Evolutionary conservation across 176 grass and related monocot genomes (phyloP).

Genomic region (Eremochloa ophiuroides): DNA sequence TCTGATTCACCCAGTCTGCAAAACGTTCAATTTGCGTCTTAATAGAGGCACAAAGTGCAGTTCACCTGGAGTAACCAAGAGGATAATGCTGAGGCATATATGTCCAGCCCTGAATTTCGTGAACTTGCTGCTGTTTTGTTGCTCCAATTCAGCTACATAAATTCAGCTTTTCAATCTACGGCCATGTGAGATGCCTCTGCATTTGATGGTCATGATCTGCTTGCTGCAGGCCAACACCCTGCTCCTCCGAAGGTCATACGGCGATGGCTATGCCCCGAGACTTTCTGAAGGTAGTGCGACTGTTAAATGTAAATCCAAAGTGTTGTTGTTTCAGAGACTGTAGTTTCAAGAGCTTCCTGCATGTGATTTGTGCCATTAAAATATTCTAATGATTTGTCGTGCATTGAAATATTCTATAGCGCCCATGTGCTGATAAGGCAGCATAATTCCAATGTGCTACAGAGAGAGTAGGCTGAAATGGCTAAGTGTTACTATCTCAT

Average conservation of each 20-base stretch:
- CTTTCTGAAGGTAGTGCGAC: slow-evolving; percentile 76
- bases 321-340: not conserved
- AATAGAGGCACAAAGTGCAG: slow-evolving; percentile 52
- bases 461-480: no score
- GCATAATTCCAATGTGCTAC: slow-evolving; percentile 8
- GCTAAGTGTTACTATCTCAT: no score
- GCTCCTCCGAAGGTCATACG: slow-evolving; percentile 76
- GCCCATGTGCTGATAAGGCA: slow-evolving; percentile 4
- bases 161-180: slow-evolving; percentile 28
- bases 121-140: not conserved
- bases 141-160: not conserved
- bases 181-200: slow-evolving; percentile 71
- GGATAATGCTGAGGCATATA: slow-evolving; percentile 55
- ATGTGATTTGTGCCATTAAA: not conserved
- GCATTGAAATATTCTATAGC: not conserved
- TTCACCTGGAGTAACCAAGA: slow-evolving; percentile 93
- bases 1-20: not conserved
- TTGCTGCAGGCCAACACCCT: slow-evolving; percentile 78
- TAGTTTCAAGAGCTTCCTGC: no score
- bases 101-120: not conserved
- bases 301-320: not conserved
- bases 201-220: slow-evolving; percentile 90
- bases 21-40: slow-evolving; percentile 42
- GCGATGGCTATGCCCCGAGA: slow-evolving; percentile 66
- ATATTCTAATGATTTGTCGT: not conserved